These are phyloP conservation scores for Daldinia vernicosa DNA, from an alignment of 495 filamentous ascomycete species.

Conservation along the genomic window DNA sequence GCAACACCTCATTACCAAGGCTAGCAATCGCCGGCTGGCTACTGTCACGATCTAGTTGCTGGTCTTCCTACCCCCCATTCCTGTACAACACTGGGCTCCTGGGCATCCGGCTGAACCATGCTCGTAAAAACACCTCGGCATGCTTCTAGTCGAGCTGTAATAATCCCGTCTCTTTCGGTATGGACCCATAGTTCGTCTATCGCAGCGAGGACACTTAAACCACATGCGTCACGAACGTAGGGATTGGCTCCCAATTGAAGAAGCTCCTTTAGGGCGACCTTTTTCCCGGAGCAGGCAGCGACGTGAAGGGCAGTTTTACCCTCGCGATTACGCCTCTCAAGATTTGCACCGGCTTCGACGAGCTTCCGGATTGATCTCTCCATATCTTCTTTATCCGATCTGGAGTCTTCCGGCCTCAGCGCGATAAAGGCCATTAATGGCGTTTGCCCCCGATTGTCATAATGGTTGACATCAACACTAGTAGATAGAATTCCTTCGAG, in stretches of 20 bases:
- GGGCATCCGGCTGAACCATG: conserved; percentile 15
- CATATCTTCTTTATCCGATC: conserved; percentile 50
- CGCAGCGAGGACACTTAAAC: conserved; percentile 50
- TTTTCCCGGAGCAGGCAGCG: conserved; percentile 54
- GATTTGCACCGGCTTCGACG: conserved; percentile 43
- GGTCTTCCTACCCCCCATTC: conserved; percentile 28
- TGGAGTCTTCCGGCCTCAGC: conserved; percentile 51
- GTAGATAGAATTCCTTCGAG: conserved; percentile 49
- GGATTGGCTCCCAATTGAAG: conserved; percentile 56
- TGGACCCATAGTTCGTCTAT: conserved; percentile 45
- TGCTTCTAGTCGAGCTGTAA: conserved; percentile 44
- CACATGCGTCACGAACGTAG: conserved; percentile 51
- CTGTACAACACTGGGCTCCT: conserved; percentile 32
- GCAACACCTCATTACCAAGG: neutral
- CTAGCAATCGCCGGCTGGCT: neutral
- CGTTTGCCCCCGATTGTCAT: conserved; percentile 53
- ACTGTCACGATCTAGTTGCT: neutral
- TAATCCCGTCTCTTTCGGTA: conserved; percentile 35
- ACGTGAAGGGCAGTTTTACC: conserved; percentile 60
- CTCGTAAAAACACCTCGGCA: conserved; percentile 43
- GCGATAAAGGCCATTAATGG: conserved; percentile 58
- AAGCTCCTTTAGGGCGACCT: conserved; percentile 54
- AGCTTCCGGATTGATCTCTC: conserved; percentile 49
- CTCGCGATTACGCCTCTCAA: conserved; percentile 54
- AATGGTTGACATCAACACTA: conserved; percentile 54